Conservation (phyloP, 257 asterid species). For the Lavandula angustifolia region DNA sequence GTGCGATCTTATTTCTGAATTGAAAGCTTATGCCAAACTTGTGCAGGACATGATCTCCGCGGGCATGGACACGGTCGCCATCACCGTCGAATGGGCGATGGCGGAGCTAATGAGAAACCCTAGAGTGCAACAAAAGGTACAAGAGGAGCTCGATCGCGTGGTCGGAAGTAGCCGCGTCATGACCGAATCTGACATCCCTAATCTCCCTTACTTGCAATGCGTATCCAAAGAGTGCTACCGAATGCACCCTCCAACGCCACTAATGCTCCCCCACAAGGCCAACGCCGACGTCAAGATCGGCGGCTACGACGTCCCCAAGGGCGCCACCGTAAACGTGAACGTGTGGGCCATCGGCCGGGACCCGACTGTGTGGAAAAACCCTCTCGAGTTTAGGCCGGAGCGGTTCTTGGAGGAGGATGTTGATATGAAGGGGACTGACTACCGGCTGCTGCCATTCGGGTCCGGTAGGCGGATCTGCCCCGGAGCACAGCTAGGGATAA, state of each 20-base stretch:
- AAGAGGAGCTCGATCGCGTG: conserved; percentile 73
- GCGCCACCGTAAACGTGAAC: conserved; percentile 70
- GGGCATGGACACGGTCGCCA: conserved; percentile 84
- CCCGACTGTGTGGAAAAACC: conserved; percentile 67
- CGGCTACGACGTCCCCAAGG: conserved; percentile 78
- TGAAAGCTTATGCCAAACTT: no score
- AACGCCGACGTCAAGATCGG: conserved; percentile 60
- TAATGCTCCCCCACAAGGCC: conserved; percentile 83
- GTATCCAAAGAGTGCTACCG: conserved; percentile 68
- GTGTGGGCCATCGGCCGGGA: conserved; percentile 86
- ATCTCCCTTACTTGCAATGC: conserved; percentile 66
- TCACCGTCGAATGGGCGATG: conserved; percentile 77
- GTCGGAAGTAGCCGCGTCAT: conserved; percentile 53
- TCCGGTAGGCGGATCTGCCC: conserved; percentile 87
- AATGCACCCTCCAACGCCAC: conserved; percentile 82
- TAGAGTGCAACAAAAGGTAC: conserved; percentile 74
- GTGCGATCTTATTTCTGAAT: no score
- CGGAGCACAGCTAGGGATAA: conserved; percentile 73
- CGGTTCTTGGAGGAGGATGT: conserved; percentile 72
- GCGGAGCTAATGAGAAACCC: conserved; percentile 80
- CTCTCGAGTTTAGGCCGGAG: conserved; percentile 77
- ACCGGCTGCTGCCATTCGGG: conserved; percentile 71
- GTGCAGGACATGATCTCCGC: conserved; percentile 82
- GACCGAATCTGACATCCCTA: conserved; percentile 66
- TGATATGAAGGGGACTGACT: conserved; percentile 87